These are phyloP conservation scores for Fusarium coicis DNA, from an alignment of 2,329 filamentous ascomycete genomes.

Conservation along the genomic window DNA sequence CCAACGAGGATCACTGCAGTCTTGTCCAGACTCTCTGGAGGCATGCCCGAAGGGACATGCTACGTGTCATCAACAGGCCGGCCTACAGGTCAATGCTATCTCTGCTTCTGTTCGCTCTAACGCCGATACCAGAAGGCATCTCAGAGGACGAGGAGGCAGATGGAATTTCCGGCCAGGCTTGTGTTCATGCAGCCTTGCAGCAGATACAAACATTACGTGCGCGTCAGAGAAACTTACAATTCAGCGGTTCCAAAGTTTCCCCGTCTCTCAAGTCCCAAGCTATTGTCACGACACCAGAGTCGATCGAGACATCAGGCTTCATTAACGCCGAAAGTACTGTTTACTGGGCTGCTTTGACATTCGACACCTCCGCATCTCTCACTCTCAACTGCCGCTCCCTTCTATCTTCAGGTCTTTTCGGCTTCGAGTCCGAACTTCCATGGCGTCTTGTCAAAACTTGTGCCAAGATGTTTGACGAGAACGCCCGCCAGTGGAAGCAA, in stretches of 20 bases:
- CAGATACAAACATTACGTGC: constrained; percentile 54
- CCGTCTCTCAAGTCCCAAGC: constrained; percentile 36
- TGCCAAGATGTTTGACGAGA: constrained; percentile 47
- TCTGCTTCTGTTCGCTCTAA: constrained; percentile 53
- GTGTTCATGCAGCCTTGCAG: constrained; percentile 54
- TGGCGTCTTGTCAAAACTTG: constrained; percentile 46
- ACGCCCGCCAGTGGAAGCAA: constrained; percentile 40
- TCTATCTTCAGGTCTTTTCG: constrained; percentile 52
- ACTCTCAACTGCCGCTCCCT: constrained; percentile 54
- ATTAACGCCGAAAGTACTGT: constrained; percentile 52
- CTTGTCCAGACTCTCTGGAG: constrained; percentile 49
- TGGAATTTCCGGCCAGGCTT: constrained; percentile 53
- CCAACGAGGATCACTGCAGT: constrained; percentile 16
- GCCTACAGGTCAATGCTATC: constrained; percentile 55
- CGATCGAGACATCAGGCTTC: constrained; percentile 47
- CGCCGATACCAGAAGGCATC: constrained; percentile 53
- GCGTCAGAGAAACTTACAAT: constrained; percentile 52
- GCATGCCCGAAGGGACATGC: constrained; percentile 51
- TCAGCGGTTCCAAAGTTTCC: constrained; percentile 54
- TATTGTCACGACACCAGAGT: constrained; percentile 40
- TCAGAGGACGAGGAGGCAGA: constrained; percentile 54
- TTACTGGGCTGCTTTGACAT: constrained; percentile 56
- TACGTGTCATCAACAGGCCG: constrained; percentile 53
- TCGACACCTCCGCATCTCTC: constrained; percentile 54
- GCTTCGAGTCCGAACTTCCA: constrained; percentile 45